Evolutionary conservation across 192 early-diverging fungal genomes (phyloP).

Genomic region (Coemansia erecta): DNA sequence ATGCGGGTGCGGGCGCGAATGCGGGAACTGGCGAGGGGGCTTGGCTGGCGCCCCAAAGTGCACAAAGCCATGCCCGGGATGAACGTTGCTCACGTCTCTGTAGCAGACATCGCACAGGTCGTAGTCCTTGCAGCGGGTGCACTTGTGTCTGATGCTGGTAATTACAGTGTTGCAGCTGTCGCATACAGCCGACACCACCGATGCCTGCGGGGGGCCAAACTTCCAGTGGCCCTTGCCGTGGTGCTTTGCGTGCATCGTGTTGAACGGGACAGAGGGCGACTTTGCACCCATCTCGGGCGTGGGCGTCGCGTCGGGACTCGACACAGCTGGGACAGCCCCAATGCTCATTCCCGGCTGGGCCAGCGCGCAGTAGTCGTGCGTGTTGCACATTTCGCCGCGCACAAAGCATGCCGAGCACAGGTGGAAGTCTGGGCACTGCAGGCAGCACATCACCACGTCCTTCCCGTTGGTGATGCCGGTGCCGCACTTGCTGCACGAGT

Average conservation of each 20-base stretch:
- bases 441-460: conserved; percentile 24
- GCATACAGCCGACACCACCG: conserved; percentile 35
- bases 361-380: conserved; percentile 52
- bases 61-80: conserved; percentile 46
- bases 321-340: conserved; percentile 19
- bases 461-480: conserved; percentile 6
- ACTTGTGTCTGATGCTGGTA: conserved; percentile 59
- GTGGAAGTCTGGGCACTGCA: conserved; percentile 40
- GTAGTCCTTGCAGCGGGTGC: conserved; percentile 53
- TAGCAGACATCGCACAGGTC: conserved; percentile 59
- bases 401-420: conserved; percentile 26
- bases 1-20: conserved; percentile 9
- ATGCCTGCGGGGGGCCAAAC: background rate
- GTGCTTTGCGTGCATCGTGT: background rate
- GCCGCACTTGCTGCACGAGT: conserved; percentile 38
- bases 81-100: conserved; percentile 21
- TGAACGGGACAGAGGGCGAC: background rate
- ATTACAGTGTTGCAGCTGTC: conserved; percentile 59
- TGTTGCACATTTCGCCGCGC: conserved; percentile 40
- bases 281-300: no score
- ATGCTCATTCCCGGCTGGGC: conserved; percentile 5
- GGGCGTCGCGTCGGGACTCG: background rate
- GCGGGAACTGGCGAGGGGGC: background rate
- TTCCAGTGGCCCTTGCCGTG: conserved; percentile 5
- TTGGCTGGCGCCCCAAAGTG: conserved; percentile 32